Evolutionary conservation across 257 asterid species (phyloP).

Genomic region (Primulina tabacum): DNA sequence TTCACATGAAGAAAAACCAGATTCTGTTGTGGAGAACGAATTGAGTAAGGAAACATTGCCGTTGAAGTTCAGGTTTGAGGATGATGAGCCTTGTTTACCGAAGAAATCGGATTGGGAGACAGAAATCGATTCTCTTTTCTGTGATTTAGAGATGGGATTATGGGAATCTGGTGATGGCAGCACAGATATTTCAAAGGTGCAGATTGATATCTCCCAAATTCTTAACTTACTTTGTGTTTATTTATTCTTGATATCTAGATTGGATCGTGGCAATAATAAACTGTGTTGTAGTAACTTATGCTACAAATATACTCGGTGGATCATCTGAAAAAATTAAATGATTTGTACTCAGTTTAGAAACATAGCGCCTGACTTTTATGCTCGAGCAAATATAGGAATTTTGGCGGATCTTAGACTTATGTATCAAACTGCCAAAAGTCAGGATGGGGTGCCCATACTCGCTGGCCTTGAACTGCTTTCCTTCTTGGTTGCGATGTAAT

Average conservation of each 20-base stretch:
- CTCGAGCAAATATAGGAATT: too few relatives aligned
- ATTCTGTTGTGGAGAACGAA: not conserved
- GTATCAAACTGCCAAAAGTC: too few relatives aligned
- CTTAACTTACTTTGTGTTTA: not conserved
- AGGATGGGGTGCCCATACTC: too few relatives aligned
- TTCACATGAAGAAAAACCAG: not conserved
- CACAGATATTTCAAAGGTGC: conserved; percentile 31
- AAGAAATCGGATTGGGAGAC: conserved; percentile 47
- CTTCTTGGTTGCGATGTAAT: not conserved
- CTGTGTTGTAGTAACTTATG: not conserved
- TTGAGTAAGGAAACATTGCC: conserved; percentile 29
- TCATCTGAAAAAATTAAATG: too few relatives aligned
- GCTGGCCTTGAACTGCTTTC: too few relatives aligned
- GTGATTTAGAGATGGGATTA: conserved; percentile 42
- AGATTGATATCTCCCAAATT: not conserved
- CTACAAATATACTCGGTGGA: not conserved
- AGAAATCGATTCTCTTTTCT: conserved; percentile 46
- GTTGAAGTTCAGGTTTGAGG: conserved; percentile 52
- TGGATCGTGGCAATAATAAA: not conserved
- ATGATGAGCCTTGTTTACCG: conserved; percentile 26
- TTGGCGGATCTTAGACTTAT: too few relatives aligned
- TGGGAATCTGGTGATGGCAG: conserved; percentile 27
- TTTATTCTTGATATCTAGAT: not conserved
- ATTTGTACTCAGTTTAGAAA: too few relatives aligned
- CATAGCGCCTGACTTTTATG: too few relatives aligned